These are phyloP conservation scores for Mucor plumbeus DNA, from an alignment of 371 early-diverging fungal genomes.

Conservation along the genomic window DNA sequence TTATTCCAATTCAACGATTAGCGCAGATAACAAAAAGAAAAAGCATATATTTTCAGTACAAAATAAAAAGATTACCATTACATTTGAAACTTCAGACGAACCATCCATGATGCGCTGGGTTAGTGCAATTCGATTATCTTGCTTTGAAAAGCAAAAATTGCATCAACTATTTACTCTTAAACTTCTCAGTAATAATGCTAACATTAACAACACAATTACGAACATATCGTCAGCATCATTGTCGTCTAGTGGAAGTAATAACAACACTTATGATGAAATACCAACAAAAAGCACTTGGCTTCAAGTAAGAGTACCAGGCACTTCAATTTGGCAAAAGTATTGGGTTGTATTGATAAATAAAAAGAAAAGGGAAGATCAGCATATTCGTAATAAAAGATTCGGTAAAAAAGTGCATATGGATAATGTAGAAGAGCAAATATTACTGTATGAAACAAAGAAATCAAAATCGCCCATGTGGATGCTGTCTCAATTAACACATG, in stretches of 20 bases:
- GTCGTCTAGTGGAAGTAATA: slow-evolving; percentile 20
- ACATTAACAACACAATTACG: neutral
- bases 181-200: slow-evolving; percentile 36
- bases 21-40: slow-evolving; percentile 39
- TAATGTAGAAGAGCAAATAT: slow-evolving; percentile 27
- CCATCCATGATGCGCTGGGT: slow-evolving; percentile 58
- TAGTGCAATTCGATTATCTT: slow-evolving; percentile 72
- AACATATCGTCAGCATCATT: slow-evolving; percentile 26
- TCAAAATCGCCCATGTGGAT: slow-evolving; percentile 57
- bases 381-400: slow-evolving; percentile 39
- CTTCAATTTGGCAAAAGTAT: slow-evolving; percentile 66
- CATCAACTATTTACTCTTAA: slow-evolving; percentile 76
- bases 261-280: slow-evolving; percentile 2
- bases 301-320: slow-evolving; percentile 64
- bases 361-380: slow-evolving; percentile 49
- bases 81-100: slow-evolving; percentile 62
- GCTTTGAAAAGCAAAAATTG: slow-evolving; percentile 74
- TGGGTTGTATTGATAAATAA: slow-evolving; percentile 57
- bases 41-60: slow-evolving; percentile 53
- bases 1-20: slow-evolving; percentile 42
- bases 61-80: slow-evolving; percentile 42
- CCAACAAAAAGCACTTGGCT: slow-evolving; percentile 33
- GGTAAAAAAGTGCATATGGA: slow-evolving; percentile 34
- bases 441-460: slow-evolving; percentile 60
- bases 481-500: slow-evolving; percentile 60